These are phyloP conservation scores for Tilletia indica DNA, from an alignment of 1,284 basidiomycete species.

Conservation along the genomic window DNA sequence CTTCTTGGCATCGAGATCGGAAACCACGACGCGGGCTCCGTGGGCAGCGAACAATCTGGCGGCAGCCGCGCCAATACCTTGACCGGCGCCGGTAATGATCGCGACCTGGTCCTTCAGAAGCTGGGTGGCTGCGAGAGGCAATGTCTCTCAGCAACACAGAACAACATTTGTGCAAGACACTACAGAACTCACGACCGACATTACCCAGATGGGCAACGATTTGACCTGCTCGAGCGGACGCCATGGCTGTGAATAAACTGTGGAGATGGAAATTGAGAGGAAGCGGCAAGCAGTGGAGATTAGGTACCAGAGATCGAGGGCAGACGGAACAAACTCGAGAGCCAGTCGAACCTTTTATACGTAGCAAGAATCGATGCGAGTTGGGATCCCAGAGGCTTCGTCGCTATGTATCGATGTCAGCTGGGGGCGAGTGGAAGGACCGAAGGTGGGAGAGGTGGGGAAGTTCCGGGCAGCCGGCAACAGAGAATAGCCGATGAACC, in stretches of 20 bases:
- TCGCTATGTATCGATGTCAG: too few relatives aligned
- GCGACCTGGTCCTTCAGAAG: slow-evolving; percentile 90
- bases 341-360: too few relatives aligned
- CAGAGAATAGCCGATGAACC: too few relatives aligned
- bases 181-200: slow-evolving; percentile 32
- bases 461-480: too few relatives aligned
- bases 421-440: too few relatives aligned
- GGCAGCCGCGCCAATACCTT: slow-evolving; percentile 58
- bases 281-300: too few relatives aligned
- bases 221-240: slow-evolving; percentile 33
- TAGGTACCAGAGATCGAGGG: too few relatives aligned
- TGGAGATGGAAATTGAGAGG: too few relatives aligned
- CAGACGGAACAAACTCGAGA: too few relatives aligned
- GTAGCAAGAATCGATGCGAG: too few relatives aligned
- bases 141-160: not conserved
- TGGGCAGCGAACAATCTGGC: slow-evolving; percentile 36
- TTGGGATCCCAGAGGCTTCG: too few relatives aligned
- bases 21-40: slow-evolving; percentile 60
- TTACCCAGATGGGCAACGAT: slow-evolving; percentile 33
- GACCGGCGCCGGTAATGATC: slow-evolving; percentile 91
- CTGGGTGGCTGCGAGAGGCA: slow-evolving; percentile 62
- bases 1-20: slow-evolving; percentile 61
- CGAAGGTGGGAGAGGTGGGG: too few relatives aligned
- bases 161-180: not conserved
- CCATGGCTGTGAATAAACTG: not conserved